Conservation (phyloP, 1,284 basidiomycete species). For the Cutaneotrichosporon cavernicola region DNA sequence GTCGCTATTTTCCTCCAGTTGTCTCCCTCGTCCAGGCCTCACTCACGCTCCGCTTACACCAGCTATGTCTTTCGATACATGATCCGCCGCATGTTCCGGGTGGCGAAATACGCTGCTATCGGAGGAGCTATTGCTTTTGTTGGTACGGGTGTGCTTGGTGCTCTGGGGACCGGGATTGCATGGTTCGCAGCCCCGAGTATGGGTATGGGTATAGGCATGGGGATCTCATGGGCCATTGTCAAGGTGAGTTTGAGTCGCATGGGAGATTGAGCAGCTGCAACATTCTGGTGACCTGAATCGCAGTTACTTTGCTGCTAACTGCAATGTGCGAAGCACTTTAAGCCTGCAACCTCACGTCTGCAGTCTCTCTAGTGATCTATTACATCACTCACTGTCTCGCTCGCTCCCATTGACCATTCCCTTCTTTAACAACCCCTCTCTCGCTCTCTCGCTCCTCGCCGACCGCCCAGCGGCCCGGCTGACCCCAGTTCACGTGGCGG, state of each 20-base stretch:
- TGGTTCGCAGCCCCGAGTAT: slow-evolving; percentile 50
- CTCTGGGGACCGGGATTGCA: slow-evolving; percentile 44
- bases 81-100: slow-evolving; percentile 48
- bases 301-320: too few species aligned
- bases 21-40: too few species aligned
- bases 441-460: too few species aligned
- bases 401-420: too few species aligned
- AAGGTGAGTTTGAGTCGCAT: slow-evolving; percentile 36
- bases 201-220: slow-evolving; percentile 44
- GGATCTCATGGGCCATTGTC: slow-evolving; percentile 40
- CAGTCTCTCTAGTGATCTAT: too few species aligned
- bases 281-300: too few species aligned
- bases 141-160: slow-evolving; percentile 46
- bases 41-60: neutral
- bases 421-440: too few species aligned
- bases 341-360: too few species aligned
- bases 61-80: slow-evolving; percentile 52
- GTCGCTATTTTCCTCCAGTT: neutral
- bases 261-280: too few species aligned
- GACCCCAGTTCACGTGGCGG: slow-evolving; percentile 46
- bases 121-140: slow-evolving; percentile 45
- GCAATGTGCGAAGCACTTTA: too few species aligned
- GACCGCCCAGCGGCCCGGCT: neutral
- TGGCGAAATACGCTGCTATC: slow-evolving; percentile 51
- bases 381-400: too few species aligned